Conservation (phyloP, 2,329 filamentous ascomycete species). For the Clarireedia monteithiana region DNA sequence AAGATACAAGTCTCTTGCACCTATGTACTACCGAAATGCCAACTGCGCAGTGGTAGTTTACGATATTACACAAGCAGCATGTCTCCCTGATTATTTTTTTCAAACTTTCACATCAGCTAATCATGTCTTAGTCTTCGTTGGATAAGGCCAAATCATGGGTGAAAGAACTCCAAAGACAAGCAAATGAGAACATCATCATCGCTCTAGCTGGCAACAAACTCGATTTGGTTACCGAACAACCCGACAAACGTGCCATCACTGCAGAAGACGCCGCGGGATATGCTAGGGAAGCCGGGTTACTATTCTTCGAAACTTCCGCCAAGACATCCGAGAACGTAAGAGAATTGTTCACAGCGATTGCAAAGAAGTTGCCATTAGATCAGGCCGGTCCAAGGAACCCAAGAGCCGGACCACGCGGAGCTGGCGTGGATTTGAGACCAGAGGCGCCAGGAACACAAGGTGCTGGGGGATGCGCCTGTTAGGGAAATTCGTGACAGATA, state of each 20-base stretch:
- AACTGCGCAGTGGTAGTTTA: slow-evolving; percentile 99
- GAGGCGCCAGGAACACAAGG: slow-evolving; percentile 49
- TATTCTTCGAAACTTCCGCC: slow-evolving; percentile 98
- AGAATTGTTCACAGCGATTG: slow-evolving; percentile 94
- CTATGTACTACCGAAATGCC: slow-evolving; percentile 99
- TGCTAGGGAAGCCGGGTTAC: slow-evolving; percentile 81
- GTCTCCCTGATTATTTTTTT: neutral
- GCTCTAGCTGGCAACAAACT: slow-evolving; percentile 96
- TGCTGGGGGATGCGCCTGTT: slow-evolving; percentile 57
- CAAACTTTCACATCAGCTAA: neutral
- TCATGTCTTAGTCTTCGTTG: slow-evolving; percentile 64
- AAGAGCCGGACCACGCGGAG: slow-evolving; percentile 43
- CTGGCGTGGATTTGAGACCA: slow-evolving; percentile 55
- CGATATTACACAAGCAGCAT: slow-evolving; percentile 97
- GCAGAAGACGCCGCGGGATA: slow-evolving; percentile 92
- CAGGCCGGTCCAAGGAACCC: slow-evolving; percentile 89
- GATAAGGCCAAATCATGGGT: slow-evolving; percentile 99
- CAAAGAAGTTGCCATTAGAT: slow-evolving; percentile 94
- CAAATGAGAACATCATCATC: slow-evolving; percentile 99
- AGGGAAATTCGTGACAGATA: slow-evolving; percentile 23
- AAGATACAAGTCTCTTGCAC: slow-evolving; percentile 95
- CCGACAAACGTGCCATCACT: slow-evolving; percentile 88
- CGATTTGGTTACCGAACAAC: slow-evolving; percentile 88
- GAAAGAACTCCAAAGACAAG: slow-evolving; percentile 95
- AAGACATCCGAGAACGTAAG: slow-evolving; percentile 96